Base-by-base conservation (phyloP, 495 filamentous ascomycete genomes). In the Tricharina praecox region DNA sequence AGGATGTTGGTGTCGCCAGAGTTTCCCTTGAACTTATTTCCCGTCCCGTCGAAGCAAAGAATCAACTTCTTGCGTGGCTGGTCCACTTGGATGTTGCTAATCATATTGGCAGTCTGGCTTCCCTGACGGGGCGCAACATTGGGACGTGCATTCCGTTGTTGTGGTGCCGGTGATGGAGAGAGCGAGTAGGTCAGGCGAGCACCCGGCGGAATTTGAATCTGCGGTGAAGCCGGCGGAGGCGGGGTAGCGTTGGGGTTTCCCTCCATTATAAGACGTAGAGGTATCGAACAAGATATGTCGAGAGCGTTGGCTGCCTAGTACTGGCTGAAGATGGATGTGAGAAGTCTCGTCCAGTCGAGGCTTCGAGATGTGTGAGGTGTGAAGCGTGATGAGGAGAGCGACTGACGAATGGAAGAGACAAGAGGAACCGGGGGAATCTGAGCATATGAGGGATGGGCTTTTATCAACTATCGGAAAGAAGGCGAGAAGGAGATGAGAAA, bases 41-140 rank as follows among this genome's bases (percentile, higher is more conserved):
- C 85, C 0, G 85, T 93, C 20, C 85, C 85, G 59, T 93, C 85
- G 49, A 93, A 93, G 55, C 85, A 92, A 3, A 93, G 67, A 15
- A 93, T 75, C 38, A 92, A 70, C 28, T 46, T 46, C 30, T 46
- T 46, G 24, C 43, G 25, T 20, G 15, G 25, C 10, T 46, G 43
- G 9, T 16, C 25, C 19, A 34, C 28, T 11, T 19, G 25, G 21
- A 43, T 7, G 4, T 43, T 21, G 5, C 15, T 4, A 9, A 15
- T 37, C 10, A 26, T 26, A 13, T 26, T 23, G 21, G 21, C 40
- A 13, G n/a, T n/a, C 11, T 11, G 26, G 23, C 40, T 25, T 2
- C 20, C 26, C 23, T 23, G 25, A 8, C 43, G 43, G 9, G 43
- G 43, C 25, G 9, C 10, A 10, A 33, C 9, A 11, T 33, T 20